Percentiles rank a stretch among this genome's conserved stretches.
phyloP scores from a whole-genome alignment of 768 basidiomycete species.

The Xerocomellus chrysenteron region DNA sequence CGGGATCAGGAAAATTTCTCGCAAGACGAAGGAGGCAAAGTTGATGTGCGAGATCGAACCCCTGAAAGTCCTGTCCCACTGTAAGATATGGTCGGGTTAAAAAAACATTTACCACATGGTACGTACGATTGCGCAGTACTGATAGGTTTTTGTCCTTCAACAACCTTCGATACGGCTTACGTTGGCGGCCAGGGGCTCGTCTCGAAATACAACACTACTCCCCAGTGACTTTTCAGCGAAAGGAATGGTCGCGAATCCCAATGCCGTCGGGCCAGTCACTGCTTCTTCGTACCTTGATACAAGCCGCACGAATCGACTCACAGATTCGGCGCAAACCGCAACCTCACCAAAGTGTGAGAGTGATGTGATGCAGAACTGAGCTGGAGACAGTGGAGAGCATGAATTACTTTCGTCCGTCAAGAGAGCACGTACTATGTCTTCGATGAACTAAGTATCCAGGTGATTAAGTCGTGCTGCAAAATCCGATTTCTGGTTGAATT shows the following conservation, averaged over 20 bases:
- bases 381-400: constrained; percentile 29
- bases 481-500: constrained; percentile 53
- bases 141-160: constrained; percentile 81
- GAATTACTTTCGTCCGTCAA: background rate
- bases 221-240: constrained; percentile 60
- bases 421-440: constrained; percentile 64
- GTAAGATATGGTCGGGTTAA: constrained; percentile 5
- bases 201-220: constrained; percentile 75
- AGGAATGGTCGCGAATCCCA: constrained; percentile 64
- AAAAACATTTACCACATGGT: constrained; percentile 11
- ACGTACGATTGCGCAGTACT: constrained; percentile 62
- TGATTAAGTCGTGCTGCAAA: constrained; percentile 56
- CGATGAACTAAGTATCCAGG: constrained; percentile 85
- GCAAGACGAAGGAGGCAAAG: constrained; percentile 74
- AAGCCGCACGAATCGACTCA: constrained; percentile 80
- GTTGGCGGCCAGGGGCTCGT: constrained; percentile 65
- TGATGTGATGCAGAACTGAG: constrained; percentile 69
- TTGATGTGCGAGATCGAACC: constrained; percentile 87
- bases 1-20: constrained; percentile 68
- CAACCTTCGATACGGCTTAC: constrained; percentile 91
- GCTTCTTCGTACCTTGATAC: constrained; percentile 91
- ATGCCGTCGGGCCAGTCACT: constrained; percentile 63
- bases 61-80: constrained; percentile 64
- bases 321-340: constrained; percentile 85
- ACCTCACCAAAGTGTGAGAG: constrained; percentile 83